Evolutionary conservation across 2,329 filamentous ascomycete species (phyloP), one percentile per base, ranked within the genome.

Genomic region (Fusarium temperatum): DNA sequence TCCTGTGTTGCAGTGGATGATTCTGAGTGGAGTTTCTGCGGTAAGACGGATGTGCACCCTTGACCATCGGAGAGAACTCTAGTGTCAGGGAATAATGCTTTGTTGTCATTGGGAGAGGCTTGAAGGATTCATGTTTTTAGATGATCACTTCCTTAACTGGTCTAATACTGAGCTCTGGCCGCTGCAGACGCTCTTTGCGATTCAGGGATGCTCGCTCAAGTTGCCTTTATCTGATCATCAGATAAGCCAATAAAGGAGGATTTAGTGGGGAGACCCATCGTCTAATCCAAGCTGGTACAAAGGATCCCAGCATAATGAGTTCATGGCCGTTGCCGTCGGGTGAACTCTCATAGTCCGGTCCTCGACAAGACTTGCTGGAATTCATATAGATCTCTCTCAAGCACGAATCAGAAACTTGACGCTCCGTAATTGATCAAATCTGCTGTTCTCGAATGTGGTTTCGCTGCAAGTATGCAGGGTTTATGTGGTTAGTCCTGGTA

Each of bases 221-320:
- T 42, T 63, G 45, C 47, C 22, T 42, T 75, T 75, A 75, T 75
- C 72, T 67, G 72, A 75, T 72, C 45, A 72, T 74, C 72, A 54
- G 67, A 74, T 73, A 63, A 70, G 70, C 54, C 63, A 55, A 59
- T 48, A 55, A 39, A 54, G 41, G 35, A 54, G 60, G 24, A n/a
- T 57, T 56, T 35, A 44, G 63, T 50, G 47, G 58, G 24, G 20
- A 50, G 24, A 8, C 11, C 28, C 22, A 32, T 57, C 26, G 57
- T 39, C 39, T 57, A 35, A 35, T 53, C 47, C 39, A 47, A 51
- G n/a, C 15, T 17, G 15, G 59, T 39, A 32, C 35, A 32, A 41
- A 36, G 8, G 13, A 53, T 30, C 41, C 36, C 24, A 36, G 26
- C 24, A 32, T 18, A 54, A 28, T 47, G 22, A 26, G 35, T 41